Evolutionary conservation across 768 basidiomycete species (phyloP).

Genomic region (Serendipita vermifera): DNA sequence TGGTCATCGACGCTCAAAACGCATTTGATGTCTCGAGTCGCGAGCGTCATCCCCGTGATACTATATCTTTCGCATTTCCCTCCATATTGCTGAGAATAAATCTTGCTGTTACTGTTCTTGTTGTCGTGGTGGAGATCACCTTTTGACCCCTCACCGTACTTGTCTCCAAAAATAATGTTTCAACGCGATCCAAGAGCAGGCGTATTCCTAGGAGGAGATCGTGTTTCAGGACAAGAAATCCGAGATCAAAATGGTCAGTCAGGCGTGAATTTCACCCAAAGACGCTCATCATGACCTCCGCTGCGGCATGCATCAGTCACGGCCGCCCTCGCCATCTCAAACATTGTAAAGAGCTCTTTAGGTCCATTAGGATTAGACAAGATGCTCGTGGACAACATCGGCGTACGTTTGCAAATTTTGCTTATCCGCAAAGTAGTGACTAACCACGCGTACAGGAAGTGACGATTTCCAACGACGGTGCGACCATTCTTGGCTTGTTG

Average conservation of each 20-base stretch:
- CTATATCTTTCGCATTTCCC: no score
- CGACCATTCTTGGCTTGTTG: constrained; percentile 90
- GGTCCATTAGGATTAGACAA: constrained; percentile 93
- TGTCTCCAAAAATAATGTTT: constrained; percentile 45
- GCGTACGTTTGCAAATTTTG: constrained; percentile 39
- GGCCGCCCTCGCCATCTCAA: constrained; percentile 92
- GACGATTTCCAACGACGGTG: constrained; percentile 98
- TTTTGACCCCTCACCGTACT: not conserved
- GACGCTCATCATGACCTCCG: not conserved
- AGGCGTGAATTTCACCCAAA: constrained; percentile 16
- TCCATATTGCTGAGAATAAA: not conserved
- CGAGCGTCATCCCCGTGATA: no score
- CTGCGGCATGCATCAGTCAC: constrained; percentile 44
- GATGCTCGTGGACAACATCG: constrained; percentile 97
- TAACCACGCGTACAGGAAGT: constrained; percentile 58
- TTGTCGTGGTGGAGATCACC: not conserved
- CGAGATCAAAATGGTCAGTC: constrained; percentile 84
- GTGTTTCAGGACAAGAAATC: constrained; percentile 89
- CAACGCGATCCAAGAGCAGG: constrained; percentile 87
- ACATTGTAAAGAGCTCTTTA: constrained; percentile 90
- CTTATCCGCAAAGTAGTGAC: constrained; percentile 9
- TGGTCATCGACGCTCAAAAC: no score
- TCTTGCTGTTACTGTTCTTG: not conserved
- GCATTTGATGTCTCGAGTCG: no score
- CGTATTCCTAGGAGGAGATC: constrained; percentile 85